A percentile compares a stretch with the other conserved stretches of the same genome.
phyloP scores from a whole-genome alignment of 768 basidiomycete genomes.

The Boletus reticuloceps region DNA sequence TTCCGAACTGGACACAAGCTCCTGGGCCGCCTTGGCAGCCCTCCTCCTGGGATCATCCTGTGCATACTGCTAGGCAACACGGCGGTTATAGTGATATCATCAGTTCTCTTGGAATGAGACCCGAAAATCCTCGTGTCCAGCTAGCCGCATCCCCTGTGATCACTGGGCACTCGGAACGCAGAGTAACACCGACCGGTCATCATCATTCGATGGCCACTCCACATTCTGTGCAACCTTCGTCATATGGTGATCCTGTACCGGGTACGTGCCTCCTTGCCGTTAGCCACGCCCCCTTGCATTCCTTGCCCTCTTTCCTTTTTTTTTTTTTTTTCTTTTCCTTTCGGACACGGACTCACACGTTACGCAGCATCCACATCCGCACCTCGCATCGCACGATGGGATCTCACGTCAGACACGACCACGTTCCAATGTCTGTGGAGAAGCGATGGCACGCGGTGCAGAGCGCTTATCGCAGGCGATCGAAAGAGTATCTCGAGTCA shows the following conservation, averaged over 20 bases:
- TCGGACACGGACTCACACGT: slow-evolving; percentile 1
- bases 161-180: background rate
- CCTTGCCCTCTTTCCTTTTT: no score
- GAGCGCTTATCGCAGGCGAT: slow-evolving; percentile 16
- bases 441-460: slow-evolving; percentile 6
- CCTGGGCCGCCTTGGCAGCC: slow-evolving; percentile 1
- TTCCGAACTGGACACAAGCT: background rate
- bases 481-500: slow-evolving; percentile 18
- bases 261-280: slow-evolving; percentile 11
- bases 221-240: background rate
- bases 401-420: background rate
- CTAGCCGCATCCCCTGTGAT: background rate
- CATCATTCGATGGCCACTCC: background rate
- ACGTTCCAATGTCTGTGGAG: slow-evolving; percentile 25
- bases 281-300: no score
- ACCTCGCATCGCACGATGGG: slow-evolving; percentile 12
- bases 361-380: slow-evolving; percentile 6
- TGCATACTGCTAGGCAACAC: background rate
- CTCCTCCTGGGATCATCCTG: slow-evolving; percentile 3
- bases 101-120: background rate
- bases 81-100: background rate
- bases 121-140: background rate
- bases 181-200: background rate
- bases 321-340: background rate
- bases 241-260: background rate